Evolutionary conservation across 2,329 filamentous ascomycete genomes (phyloP), one percentile per base, ranked within the genome.

Genomic region (Nigrospora oryzae): DNA sequence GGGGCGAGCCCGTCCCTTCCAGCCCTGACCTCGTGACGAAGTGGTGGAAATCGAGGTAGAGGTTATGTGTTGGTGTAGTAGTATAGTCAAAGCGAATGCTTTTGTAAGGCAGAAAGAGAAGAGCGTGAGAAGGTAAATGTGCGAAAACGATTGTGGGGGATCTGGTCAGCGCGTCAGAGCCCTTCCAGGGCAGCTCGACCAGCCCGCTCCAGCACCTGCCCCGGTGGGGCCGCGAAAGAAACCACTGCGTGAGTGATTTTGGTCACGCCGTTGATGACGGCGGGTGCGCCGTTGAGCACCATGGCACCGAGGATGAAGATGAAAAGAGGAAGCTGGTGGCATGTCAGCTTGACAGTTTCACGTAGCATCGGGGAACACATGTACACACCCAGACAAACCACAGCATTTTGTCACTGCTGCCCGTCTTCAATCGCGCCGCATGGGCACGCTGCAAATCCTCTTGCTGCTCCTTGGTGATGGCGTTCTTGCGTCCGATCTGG

Each of bases 331-430:
- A 68, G 61, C 64, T 67, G 47, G 7, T 28, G 5, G 23, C 23
- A 10, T 28, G 23, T 28, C 7, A 28, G 23, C 23, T 28, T 28
- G 4, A 10, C 23, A 28, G 23, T 10, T 28, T 28, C 23, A 5
- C 23, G 5, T 10, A 28, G 23, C 23, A 10, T 23, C 19, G 23
- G 23, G 23, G 34, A 42, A 38, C 40, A 39, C 14, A 45, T 30
- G 30, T 19, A 40, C 36, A 51, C 73, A 83, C 79, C 81, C 81
- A 85, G 55, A 85, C 72, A 53, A 83, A 81, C 66, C 82, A 84
- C 38, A 85, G 66, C 57, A 83, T 83, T 53, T 74, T 73, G 55
- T 85, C 81, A 47, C 75, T 77, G 51, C 77, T 74, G 48, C 83
- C 65, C 48, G 71, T 73, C 71, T 83, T 84, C 54, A 81, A 67